Base-by-base conservation (phyloP, 257 asterid genomes). In the Voacanga thouarsii region DNA sequence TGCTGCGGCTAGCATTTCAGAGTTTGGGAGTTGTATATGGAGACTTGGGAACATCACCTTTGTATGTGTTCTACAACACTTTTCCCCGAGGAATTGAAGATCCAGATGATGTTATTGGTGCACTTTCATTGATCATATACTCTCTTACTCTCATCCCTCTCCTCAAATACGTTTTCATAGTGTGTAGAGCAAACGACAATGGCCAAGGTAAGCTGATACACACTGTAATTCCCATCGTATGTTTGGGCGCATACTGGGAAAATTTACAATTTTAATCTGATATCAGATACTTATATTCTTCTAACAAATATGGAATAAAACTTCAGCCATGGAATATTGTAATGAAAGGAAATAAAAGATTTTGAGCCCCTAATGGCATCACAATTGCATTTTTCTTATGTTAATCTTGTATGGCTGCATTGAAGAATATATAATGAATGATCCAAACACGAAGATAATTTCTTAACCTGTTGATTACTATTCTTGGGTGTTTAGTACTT, bases 11-110 rank as follows among this genome's bases (percentile, higher is more conserved):
- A 78, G 99, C 99, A 30, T 96, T 96, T 84, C 99, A 96, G 89
- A 96, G 98, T 75, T 85, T 96, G 55, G 99, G 99, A 77, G 96
- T 96, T 57, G 99, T 96, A 33, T 96, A 96, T 74, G 99, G 99
- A 70, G 99, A 96, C 89, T 82, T 96, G 84, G 99, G 98, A 65
- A 96, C 99, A 0, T 96, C 99, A 75, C 99, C 99, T 0, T 85
- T 96, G 83, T 96, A 96, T 81, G 99, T 96, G 64, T 96, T 94
- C 93, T 86, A 92, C 87, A 96, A 96, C 78, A 94, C 96, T 33
- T 96, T 96, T 83, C 99, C 99, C 26, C 89, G 81, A 24, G 93
- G 93, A 79, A 88, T 96, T 76, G 85, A 89, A 4, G 93, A 96
- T 63, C 75, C 94, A 0, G 96, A 96, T 81, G 99, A 96, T 83